Evolutionary conservation across 1,284 basidiomycete species (phyloP).

Genomic region (Phenoliferia sp.): DNA sequence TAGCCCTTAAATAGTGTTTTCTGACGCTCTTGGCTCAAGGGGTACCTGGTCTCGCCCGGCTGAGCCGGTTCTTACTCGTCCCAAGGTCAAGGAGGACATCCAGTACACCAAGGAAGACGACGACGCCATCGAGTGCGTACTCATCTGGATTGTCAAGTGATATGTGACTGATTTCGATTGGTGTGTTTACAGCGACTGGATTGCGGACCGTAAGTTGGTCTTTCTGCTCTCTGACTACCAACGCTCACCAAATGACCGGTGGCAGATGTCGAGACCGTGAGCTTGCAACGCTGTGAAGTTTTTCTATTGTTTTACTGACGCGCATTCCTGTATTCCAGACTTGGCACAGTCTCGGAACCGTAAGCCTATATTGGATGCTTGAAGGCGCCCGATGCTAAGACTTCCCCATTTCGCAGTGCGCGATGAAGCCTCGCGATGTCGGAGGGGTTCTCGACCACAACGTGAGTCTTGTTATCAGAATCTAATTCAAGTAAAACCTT

Average conservation of each 20-base stretch:
- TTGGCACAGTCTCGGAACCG: slow-evolving; percentile 7
- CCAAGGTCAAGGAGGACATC: slow-evolving; percentile 47
- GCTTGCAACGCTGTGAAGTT: not conserved
- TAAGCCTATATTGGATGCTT: not conserved
- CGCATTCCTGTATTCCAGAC: not conserved
- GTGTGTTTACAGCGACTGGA: slow-evolving; percentile 37
- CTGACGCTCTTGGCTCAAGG: slow-evolving; percentile 31
- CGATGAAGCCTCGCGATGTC: slow-evolving; percentile 2
- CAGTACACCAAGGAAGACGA: slow-evolving; percentile 57
- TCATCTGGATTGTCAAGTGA: not conserved
- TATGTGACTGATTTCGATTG: not conserved
- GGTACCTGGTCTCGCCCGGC: slow-evolving; percentile 59
- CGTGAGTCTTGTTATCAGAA: not conserved
- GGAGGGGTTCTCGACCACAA: slow-evolving; percentile 8
- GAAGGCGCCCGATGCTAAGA: not conserved
- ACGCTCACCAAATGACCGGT: not conserved
- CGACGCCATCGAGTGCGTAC: slow-evolving; percentile 45
- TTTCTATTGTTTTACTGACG: not conserved
- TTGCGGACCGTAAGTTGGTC: slow-evolving; percentile 14
- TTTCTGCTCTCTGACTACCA: not conserved
- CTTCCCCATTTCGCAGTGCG: slow-evolving; percentile 1
- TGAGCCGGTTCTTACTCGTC: slow-evolving; percentile 51
- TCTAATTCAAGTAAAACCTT: not conserved
- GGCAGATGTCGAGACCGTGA: slow-evolving; percentile 6
- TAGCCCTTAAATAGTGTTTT: not conserved